Evolutionary conservation across 2,329 filamentous ascomycete species (phyloP), one percentile per base, ranked within the genome.

Genomic region (Calonectria hongkongensis): DNA sequence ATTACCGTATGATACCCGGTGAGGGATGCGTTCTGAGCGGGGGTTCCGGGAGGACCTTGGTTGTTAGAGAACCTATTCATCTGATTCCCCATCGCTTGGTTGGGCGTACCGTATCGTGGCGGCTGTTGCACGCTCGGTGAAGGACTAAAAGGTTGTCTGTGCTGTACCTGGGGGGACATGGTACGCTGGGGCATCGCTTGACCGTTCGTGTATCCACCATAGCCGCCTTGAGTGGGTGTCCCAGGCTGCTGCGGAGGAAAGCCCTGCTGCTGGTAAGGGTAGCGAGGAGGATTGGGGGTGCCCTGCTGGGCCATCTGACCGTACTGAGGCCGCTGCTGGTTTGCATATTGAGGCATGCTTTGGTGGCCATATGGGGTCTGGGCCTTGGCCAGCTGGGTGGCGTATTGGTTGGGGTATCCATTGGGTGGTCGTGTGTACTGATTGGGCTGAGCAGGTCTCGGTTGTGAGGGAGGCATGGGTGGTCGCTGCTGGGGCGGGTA

Each of bases 321-420:
- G 50, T 85, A 86, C 68, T 86, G 86, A 30, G 86, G 84, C 66
- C 88, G 85, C 73, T 83, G 86, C 74, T 88, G 89, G 50, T 82
- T 85, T 39, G 85, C 84, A 72, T 86, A 90, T 56, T 88, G 85
- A 12, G 84, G 84, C 81, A 89, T 86, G 73, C 84, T 86, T 73
- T 88, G 85, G 70, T 90, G 89, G 13, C 87, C 86, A 70, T 89
- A 91, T 0, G 87, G 86, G 9, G 86, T 86, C 70, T 89, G 87
- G 13, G 87, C 83, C 78, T 91, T 91, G 62, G 85, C 86, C 65
- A 89, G 83, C 75, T 88, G 88, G 9, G 87, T 86, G 5, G 86
- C 85, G 74, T 87, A 90, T 60, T 84, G 85, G 66, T 82, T 84
- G 10, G 84, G 81, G 75, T 87, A 89, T 5, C 87, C 86, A 63